Evolutionary conservation across 805 yeast species (phyloP).

Genomic region (Kodamaea kakaduensis): DNA sequence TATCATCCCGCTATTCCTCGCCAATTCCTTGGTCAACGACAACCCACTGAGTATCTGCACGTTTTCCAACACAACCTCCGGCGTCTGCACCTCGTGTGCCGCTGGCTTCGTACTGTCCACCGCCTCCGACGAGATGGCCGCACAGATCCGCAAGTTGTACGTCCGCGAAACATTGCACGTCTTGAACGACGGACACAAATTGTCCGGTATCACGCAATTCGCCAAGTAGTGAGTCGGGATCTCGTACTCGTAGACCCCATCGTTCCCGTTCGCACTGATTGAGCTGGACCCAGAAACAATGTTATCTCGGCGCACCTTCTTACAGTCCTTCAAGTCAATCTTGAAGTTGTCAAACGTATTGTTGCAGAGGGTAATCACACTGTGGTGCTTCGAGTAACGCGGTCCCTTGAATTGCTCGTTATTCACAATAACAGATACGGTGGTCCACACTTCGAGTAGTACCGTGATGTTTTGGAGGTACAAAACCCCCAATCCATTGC

Average conservation of each 20-base stretch:
- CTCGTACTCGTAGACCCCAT: constrained; percentile 36
- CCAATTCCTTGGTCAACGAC: constrained; percentile 22
- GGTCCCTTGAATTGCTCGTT: constrained; percentile 12
- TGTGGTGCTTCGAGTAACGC: constrained; percentile 26
- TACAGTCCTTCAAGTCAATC: constrained; percentile 37
- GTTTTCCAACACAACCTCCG: constrained; percentile 13
- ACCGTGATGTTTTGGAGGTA: constrained; percentile 40
- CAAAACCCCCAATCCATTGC: constrained; percentile 46
- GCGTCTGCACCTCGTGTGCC: constrained; percentile 1
- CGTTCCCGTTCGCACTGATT: constrained; percentile 7
- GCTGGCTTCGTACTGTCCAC: not conserved
- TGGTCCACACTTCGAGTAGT: constrained; percentile 26
- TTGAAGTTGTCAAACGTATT: constrained; percentile 32
- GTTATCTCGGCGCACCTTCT: constrained; percentile 15
- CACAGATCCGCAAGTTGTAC: constrained; percentile 35
- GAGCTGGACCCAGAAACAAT: constrained; percentile 20
- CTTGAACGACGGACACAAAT: constrained; percentile 50
- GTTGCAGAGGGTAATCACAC: constrained; percentile 25
- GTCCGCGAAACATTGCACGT: constrained; percentile 52
- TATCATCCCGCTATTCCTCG: not conserved
- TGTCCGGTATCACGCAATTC: constrained; percentile 43
- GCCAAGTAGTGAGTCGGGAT: constrained; percentile 38
- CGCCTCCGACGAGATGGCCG: constrained; percentile 22
- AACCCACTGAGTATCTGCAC: constrained; percentile 34
- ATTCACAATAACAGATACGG: constrained; percentile 17